Conservation (phyloP, 1,139 yeast genomes). For the Pneumocystis murina region DNA sequence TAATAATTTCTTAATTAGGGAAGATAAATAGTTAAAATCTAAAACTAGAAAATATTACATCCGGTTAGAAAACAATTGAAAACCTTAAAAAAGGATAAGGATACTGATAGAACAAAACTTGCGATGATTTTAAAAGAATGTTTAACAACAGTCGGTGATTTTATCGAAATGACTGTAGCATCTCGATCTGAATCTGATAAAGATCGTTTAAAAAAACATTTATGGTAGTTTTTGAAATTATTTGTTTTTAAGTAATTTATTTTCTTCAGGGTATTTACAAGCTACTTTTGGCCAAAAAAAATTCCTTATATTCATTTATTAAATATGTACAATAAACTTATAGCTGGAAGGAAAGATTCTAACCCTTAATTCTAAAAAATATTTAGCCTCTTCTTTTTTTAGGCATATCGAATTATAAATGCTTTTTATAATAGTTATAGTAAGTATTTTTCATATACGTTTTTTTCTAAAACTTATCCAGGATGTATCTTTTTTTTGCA, state of each 20-base stretch:
- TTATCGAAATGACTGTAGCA: conserved; percentile 33
- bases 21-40: neutral
- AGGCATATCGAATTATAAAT: neutral
- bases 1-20: neutral
- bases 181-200: conserved; percentile 21
- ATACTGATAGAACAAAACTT: conserved; percentile 78
- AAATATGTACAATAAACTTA: neutral
- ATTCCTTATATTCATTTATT: neutral
- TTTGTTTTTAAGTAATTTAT: neutral
- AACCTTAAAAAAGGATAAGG: conserved; percentile 61
- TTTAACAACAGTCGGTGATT: conserved; percentile 64
- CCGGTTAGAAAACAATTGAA: conserved; percentile 64
- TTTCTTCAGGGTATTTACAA: neutral
- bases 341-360: neutral
- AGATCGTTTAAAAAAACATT: conserved; percentile 42
- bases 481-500: no score
- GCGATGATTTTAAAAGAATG: conserved; percentile 60
- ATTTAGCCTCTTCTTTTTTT: neutral
- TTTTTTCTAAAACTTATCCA: no score
- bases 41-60: conserved; percentile 31
- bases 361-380: neutral
- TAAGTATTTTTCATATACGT: neutral
- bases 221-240: conserved; percentile 35
- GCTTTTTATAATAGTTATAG: neutral
- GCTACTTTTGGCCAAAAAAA: neutral